Base-by-base conservation (phyloP, 306 rosid species). In the Malus asiatica region DNA sequence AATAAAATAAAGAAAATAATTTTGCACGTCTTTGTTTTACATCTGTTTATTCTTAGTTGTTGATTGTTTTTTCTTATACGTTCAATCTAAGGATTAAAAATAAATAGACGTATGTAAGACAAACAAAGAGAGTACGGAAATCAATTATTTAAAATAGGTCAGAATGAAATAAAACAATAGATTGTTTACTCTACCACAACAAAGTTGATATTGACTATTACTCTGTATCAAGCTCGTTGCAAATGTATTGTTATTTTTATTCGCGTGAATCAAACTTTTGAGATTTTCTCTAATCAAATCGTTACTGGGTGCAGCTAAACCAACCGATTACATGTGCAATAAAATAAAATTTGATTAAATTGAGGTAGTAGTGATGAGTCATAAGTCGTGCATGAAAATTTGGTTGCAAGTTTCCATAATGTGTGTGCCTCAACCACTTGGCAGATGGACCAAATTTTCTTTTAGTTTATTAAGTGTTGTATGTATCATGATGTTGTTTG, bases 391-490 rank as follows among this genome's bases (percentile, higher is more conserved):
- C 75, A 60, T 16, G 15, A 81, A 40, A 72, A 67, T 84, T 81
- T 69, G 53, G 83, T 78, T 78, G 76, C 23, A 42, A 80, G 88
- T 82, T 86, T 83, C 73, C 77, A 84, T 88, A 81, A 84, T 74
- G 81, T 25, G 23, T 70, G 87, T 66, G 60, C 83, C 87, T 82
- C 85, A 87, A 80, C 86, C 71, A 77, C 88, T 78, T 8, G 79
- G 87, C 87, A 75, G 80, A 76, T 44, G 75, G 77, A 80, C 87
- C 81, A 62, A 75, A 33, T 58, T 52, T 70, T 71, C 75, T 18
- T 18, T 9, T 15, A 11, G 13, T 20, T 38, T 52, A 20, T 6
- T 27, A 29, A 4, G 20, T 16, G 42, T 64, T 32, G 62, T 57
- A 57, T 18, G 2, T 14, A 15, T 55, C 57, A 16, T 60, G 8